Conservation (phyloP, 2,329 filamentous ascomycete genomes). For the Podosphaera aphanis region DNA sequence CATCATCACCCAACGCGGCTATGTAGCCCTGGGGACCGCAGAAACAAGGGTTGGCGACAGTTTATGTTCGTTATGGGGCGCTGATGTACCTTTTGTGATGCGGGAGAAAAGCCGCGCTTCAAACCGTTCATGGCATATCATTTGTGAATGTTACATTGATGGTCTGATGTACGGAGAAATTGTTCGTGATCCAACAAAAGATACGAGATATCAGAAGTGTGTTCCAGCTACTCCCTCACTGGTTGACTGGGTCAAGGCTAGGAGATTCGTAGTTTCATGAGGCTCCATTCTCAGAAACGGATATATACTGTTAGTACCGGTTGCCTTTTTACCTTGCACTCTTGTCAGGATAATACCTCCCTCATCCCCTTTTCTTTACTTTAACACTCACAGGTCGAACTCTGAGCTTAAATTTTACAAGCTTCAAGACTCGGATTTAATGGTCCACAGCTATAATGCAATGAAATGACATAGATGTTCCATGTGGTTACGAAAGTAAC, state of each 20-base stretch:
- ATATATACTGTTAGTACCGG: too few relatives aligned
- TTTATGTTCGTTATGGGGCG: slow-evolving; percentile 2
- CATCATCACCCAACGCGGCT: slow-evolving; percentile 2
- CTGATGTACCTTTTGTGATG: slow-evolving; percentile 1
- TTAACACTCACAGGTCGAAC: neutral
- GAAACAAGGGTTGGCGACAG: slow-evolving; percentile 2
- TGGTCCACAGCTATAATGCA: too few relatives aligned
- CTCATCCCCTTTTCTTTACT: neutral
- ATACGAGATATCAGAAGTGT: neutral
- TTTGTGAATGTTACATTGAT: slow-evolving; percentile 3
- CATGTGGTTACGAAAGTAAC: too few relatives aligned
- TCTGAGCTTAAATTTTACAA: neutral
- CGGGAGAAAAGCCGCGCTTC: neutral
- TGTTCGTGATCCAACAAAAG: neutral
- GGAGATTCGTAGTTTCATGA: neutral
- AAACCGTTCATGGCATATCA: neutral
- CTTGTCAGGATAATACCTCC: neutral
- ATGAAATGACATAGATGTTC: too few relatives aligned
- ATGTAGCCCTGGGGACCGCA: slow-evolving; percentile 1
- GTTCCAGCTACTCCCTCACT: neutral
- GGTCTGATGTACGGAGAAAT: slow-evolving; percentile 7
- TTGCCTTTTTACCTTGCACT: neutral
- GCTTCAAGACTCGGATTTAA: neutral
- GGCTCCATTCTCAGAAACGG: neutral
- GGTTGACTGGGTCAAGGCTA: neutral